Conservation (phyloP, 2,329 filamentous ascomycete genomes). For the Lasiodiplodia sp. region DNA sequence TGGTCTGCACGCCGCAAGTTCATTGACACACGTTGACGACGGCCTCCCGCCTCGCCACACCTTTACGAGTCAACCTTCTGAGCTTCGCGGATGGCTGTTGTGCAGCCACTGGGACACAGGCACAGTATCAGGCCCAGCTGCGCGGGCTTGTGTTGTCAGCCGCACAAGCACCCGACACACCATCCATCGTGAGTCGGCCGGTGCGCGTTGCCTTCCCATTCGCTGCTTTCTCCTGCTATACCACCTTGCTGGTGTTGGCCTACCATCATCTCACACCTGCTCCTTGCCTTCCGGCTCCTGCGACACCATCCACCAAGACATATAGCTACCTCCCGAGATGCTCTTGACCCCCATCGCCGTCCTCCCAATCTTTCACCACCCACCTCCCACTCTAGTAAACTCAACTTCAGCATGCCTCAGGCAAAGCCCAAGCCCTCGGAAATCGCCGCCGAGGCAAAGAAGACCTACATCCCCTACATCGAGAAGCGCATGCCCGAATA, state of each 20-base stretch:
- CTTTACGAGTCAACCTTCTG: conserved; percentile 6
- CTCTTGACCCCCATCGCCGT: not conserved
- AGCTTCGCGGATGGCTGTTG: conserved; percentile 23
- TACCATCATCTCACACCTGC: conserved; percentile 22
- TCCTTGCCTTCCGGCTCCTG: conserved; percentile 28
- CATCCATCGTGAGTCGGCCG: conserved; percentile 23
- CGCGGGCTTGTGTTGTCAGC: conserved; percentile 10
- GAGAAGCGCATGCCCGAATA: conserved; percentile 61
- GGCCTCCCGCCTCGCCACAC: conserved; percentile 11
- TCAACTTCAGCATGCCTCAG: conserved; percentile 58
- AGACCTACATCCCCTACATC: conserved; percentile 71
- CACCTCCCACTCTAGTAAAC: not conserved
- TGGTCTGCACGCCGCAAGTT: conserved; percentile 25
- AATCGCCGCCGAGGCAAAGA: conserved; percentile 76
- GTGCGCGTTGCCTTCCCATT: conserved; percentile 30
- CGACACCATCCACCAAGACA: conserved; percentile 22
- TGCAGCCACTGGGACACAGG: conserved; percentile 28
- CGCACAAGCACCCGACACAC: conserved; percentile 24
- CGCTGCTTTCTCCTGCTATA: conserved; percentile 28
- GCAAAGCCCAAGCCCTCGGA: conserved; percentile 71
- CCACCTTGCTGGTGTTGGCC: conserved; percentile 26
- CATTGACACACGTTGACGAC: conserved; percentile 28
- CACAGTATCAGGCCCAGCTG: conserved; percentile 30
- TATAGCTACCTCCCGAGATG: conserved; percentile 19
- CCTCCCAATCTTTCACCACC: conserved; percentile 3